Percentiles rank a stretch among this genome's conserved stretches.
phyloP scores from a whole-genome alignment of 345 rosid species.

The Hevea brasiliensis region DNA sequence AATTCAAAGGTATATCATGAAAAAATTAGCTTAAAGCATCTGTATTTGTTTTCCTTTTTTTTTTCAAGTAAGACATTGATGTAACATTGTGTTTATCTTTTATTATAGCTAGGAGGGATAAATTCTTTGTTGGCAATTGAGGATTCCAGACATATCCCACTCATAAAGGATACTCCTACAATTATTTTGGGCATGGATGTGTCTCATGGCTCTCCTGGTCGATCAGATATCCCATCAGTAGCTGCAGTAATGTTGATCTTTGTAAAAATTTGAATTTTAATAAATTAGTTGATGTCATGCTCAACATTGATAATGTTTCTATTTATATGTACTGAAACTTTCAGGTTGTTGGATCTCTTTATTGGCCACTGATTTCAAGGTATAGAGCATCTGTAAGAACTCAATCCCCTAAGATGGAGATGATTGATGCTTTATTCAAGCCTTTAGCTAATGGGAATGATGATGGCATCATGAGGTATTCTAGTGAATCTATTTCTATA shows the following conservation, averaged over 20 bases:
- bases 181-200: conserved; percentile 98
- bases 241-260: conserved; percentile 58
- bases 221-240: conserved; percentile 65
- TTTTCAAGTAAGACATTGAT: not conserved
- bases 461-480: conserved; percentile 82
- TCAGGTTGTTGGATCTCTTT: conserved; percentile 86
- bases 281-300: not conserved
- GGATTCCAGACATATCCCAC: conserved; percentile 45
- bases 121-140: conserved; percentile 82
- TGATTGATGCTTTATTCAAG: conserved; percentile 82
- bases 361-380: conserved; percentile 82
- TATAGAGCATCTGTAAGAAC: conserved; percentile 88
- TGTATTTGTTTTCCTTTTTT: not conserved
- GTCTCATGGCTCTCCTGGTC: conserved; percentile 91
- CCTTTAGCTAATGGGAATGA: conserved; percentile 59
- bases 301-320: not conserved
- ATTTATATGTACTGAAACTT: conserved; percentile 17
- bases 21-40: conserved; percentile 9
- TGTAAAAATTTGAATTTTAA: not conserved
- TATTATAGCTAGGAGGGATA: conserved; percentile 81
- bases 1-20: conserved; percentile 66
- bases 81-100: conserved; percentile 19
- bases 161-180: conserved; percentile 68
- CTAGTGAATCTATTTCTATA: not conserved
- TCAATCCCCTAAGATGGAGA: conserved; percentile 81